Conservation (phyloP, 2,329 filamentous ascomycete genomes). For the Elsinoe australis region DNA sequence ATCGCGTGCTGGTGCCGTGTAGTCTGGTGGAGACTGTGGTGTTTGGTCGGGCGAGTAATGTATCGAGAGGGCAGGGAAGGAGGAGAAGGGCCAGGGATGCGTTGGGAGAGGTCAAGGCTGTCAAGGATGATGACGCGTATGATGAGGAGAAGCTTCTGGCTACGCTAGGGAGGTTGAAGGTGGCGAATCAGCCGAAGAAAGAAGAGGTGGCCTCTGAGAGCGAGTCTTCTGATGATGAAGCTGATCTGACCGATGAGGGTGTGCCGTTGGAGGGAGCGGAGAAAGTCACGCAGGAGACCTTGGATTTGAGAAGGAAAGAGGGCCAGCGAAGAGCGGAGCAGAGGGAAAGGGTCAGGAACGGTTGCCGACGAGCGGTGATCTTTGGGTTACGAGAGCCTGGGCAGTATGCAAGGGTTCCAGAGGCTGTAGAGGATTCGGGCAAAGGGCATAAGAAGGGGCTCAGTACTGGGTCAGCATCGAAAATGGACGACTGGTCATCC, state of each 20-base stretch:
- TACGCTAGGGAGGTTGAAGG: conserved; percentile 4
- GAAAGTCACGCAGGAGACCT: conserved; percentile 47
- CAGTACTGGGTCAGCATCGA: neutral
- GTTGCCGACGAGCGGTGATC: conserved; percentile 53
- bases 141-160: conserved; percentile 9
- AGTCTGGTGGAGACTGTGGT: conserved; percentile 44
- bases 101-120: neutral
- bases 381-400: conserved; percentile 42
- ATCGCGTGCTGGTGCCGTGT: conserved; percentile 44
- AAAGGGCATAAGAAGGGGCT: conserved; percentile 7
- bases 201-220: conserved; percentile 2
- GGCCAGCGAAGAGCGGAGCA: conserved; percentile 44
- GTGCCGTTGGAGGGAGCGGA: too few species aligned
- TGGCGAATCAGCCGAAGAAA: conserved; percentile 6
- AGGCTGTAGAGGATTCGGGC: conserved; percentile 21
- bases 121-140: conserved; percentile 13
- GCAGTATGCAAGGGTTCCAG: conserved; percentile 17
- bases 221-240: conserved; percentile 15
- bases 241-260: conserved; percentile 15
- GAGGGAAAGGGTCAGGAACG: conserved; percentile 54
- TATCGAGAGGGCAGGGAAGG: conserved; percentile 1
- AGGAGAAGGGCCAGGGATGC: neutral
- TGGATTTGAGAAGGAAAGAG: conserved; percentile 39
- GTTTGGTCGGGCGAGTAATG: conserved; percentile 33
- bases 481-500: conserved; percentile 3